Evolutionary conservation across 495 filamentous ascomycete genomes (phyloP), one percentile per base, ranked within the genome.

Genomic region (Extremus antarcticus): DNA sequence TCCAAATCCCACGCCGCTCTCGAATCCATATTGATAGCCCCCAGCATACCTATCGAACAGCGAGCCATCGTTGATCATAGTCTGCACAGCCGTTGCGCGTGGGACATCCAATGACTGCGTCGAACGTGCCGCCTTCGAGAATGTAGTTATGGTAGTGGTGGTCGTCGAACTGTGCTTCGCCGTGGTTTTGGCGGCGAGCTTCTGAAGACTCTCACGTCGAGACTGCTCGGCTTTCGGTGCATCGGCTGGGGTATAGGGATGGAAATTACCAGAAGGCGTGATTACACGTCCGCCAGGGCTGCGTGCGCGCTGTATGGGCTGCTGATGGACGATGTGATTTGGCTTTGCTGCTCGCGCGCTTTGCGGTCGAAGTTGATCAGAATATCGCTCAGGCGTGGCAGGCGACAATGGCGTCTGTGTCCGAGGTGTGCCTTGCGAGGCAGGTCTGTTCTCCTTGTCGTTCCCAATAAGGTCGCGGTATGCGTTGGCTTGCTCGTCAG

Each of bases 21-120:
- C 72, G 54, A 68, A 76, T 9, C 70, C 73, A 52, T 73, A 76
- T 21, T 60, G 35, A n/a, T 74, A 53, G 10, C 73, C 71, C 22
- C 73, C 73, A 47, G 60, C 54, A 50, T 73, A 74, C 16, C 72
- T 69, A 48, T 69, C 71, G 19, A 45, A 21, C 4, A 45, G 41
- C 16, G 41, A 45, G 16, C 19, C n/a, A 17, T n/a, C 41, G 15
- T n/a, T 7, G 41, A n/a, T 17, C 16, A 17, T 45, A n/a, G 41
- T 9, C 16, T 45, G 41, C 16, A 17, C 7, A 9, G 16, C 7
- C 41, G 19, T 9, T 7, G 7, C 16, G 19, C 41, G 15, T 7
- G 41, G 17, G 41, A 45, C n/a, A 3, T 45, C 29, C 8, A 45
- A 7, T 3, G 41, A 45, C 13, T 35, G 29, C 29, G 29, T 35